A percentile compares a stretch with the other conserved stretches of the same genome.
These are phyloP conservation scores for Calvatia gigantea DNA, from an alignment of 768 basidiomycete genomes.

Conservation along the genomic window DNA sequence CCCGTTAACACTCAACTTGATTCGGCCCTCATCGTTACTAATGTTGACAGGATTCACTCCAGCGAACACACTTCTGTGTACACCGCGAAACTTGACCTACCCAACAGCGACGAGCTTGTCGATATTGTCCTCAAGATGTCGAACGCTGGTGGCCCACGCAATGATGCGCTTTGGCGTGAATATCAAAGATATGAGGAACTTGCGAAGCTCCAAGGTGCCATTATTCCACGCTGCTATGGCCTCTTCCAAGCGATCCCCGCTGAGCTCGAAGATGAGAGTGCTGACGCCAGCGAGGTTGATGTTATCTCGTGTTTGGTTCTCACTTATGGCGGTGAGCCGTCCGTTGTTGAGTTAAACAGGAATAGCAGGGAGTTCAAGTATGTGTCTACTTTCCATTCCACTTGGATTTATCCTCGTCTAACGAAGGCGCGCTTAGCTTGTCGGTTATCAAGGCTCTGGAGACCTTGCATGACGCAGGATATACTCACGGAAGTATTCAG, in stretches of 20 bases:
- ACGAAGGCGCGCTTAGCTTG: background rate
- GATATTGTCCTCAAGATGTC: slow-evolving; percentile 12
- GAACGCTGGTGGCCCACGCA: slow-evolving; percentile 2
- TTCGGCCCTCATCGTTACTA: slow-evolving; percentile 6
- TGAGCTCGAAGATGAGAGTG: background rate
- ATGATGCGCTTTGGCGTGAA: slow-evolving; percentile 7
- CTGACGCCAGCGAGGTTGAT: background rate
- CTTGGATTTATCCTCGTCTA: too few species aligned
- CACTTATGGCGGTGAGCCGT: slow-evolving; percentile 2
- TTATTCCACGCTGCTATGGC: slow-evolving; percentile 11
- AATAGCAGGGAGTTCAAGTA: slow-evolving; percentile 10
- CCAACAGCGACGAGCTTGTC: slow-evolving; percentile 1
- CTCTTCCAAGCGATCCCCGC: slow-evolving; percentile 6
- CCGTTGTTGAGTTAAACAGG: slow-evolving; percentile 7
- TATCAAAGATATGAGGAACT: slow-evolving; percentile 9
- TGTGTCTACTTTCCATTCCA: background rate
- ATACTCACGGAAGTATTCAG: slow-evolving; percentile 8
- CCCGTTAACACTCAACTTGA: background rate
- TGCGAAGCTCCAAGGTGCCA: slow-evolving; percentile 1
- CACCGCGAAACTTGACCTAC: slow-evolving; percentile 1
- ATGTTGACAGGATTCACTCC: slow-evolving; percentile 8
- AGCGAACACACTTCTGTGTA: slow-evolving; percentile 8
- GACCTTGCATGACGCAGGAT: slow-evolving; percentile 6
- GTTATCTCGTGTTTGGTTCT: slow-evolving; percentile 10
- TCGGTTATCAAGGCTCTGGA: slow-evolving; percentile 9